Evolutionary conservation across 768 basidiomycete species (phyloP).

Genomic region (Nidularia pulvinata): DNA sequence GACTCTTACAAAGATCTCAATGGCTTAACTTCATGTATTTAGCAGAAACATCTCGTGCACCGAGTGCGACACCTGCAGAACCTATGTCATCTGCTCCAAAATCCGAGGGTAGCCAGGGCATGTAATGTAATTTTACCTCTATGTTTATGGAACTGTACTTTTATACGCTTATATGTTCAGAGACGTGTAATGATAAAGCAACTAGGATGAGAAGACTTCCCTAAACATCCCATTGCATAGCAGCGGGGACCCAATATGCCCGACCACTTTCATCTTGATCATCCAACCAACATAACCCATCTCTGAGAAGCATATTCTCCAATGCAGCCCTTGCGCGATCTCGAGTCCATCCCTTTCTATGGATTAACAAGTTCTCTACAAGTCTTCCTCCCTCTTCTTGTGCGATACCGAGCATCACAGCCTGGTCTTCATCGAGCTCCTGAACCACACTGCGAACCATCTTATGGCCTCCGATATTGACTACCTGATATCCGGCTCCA

Average conservation of each 20-base stretch:
- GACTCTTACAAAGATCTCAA: background rate
- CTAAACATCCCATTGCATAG: slow-evolving; percentile 81
- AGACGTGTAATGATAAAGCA: background rate
- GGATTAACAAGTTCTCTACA: slow-evolving; percentile 59
- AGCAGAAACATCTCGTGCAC: slow-evolving; percentile 8
- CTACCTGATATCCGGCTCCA: slow-evolving; percentile 88
- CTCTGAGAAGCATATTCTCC: slow-evolving; percentile 88
- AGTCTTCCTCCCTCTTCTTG: slow-evolving; percentile 70
- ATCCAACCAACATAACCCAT: slow-evolving; percentile 96
- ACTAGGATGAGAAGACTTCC: background rate
- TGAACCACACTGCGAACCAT: slow-evolving; percentile 91
- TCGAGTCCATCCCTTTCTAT: slow-evolving; percentile 70
- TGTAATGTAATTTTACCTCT: slow-evolving; percentile 6
- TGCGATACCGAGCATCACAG: slow-evolving; percentile 76
- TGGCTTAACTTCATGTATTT: slow-evolving; percentile 1
- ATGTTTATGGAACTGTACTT: background rate
- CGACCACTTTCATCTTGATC: slow-evolving; percentile 76
- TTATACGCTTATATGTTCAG: background rate
- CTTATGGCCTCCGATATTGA: slow-evolving; percentile 71
- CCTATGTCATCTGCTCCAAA: slow-evolving; percentile 20
- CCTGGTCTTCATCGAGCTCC: slow-evolving; percentile 89
- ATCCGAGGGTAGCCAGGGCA: slow-evolving; percentile 4
- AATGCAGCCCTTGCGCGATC: slow-evolving; percentile 78
- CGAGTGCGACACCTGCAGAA: slow-evolving; percentile 18
- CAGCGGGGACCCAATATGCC: slow-evolving; percentile 88